Base-by-base conservation (phyloP, 1,284 basidiomycete species). In the Ceratobasidium sp. region DNA sequence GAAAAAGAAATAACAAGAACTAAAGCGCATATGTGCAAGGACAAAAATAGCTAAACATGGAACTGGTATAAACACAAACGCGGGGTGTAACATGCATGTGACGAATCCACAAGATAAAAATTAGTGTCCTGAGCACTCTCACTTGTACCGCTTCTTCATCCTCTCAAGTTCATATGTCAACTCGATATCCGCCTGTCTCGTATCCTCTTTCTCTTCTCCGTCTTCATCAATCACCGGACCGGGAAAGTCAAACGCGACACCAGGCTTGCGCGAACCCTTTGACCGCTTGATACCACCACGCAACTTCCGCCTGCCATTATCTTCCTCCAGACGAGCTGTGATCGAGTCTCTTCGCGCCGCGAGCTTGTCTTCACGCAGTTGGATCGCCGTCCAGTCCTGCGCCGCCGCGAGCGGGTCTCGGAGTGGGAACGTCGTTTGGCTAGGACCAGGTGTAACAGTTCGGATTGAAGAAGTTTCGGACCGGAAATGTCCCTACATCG, bases 71-170 rank as follows among this genome's bases (percentile, higher is more conserved):
- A 42, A 60, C 39, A 15, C 35, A n/a, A 39, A 26, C 53, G 51
- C 53, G n/a, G 54, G 17, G 28, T 60, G 58, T 51, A 63, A 31
- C 33, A 63, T 49, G 64, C 64, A 65, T 49, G 20, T 5, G 61
- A 75, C 28, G 39, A 35, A 75, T 61, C 58, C 42, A 23, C n/a
- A 64, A 63, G 31, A 74, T 63, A 74, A 49, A 47, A 47, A 63
- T 13, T 26, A 68, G 35, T 49, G 61, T 64, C 60, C 47, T 26
- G 28, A 61, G 45, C 45, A 51, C 39, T 42, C 45, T 60, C 53
- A 74, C 71, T 75, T 75, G 71, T 75, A 75, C 60, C 71, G 60
- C 71, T 75, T 75, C 11, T 75, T 23, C 23, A 61, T 53, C 49
- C 71, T 75, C 47, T 75, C 71, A 20, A 75, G 47, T 61, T 75